Evolutionary conservation across 805 yeast species (phyloP).

Genomic region (Scheffersomyces coipomensis): DNA sequence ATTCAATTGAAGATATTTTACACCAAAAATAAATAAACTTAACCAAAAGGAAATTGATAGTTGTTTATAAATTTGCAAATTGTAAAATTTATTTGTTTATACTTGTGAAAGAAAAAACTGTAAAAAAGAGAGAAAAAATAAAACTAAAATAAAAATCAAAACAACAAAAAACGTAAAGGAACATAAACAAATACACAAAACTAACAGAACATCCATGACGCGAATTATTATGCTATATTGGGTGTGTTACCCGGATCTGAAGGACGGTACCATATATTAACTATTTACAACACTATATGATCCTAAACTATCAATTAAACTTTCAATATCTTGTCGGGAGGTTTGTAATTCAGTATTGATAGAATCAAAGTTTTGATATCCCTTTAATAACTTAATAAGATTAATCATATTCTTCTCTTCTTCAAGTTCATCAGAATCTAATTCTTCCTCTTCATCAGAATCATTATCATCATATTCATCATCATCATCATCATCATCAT

Average conservation of each 20-base stretch:
- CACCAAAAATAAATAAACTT: no score
- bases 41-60: no score
- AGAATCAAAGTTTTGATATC: constrained; percentile 57
- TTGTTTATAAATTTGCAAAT: no score
- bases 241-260: constrained; percentile 1
- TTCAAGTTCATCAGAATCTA: constrained; percentile 6
- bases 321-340: constrained; percentile 55
- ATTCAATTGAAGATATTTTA: no score
- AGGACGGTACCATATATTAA: no score
- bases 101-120: no score
- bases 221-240: background rate
- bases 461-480: constrained; percentile 1
- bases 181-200: background rate
- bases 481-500: background rate
- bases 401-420: constrained; percentile 27
- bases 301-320: constrained; percentile 38
- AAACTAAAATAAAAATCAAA: background rate
- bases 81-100: no score
- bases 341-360: constrained; percentile 69
- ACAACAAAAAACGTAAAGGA: no score
- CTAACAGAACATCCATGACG: background rate
- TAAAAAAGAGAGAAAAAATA: background rate
- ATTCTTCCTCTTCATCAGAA: constrained; percentile 4
- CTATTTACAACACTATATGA: constrained; percentile 33
- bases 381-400: constrained; percentile 46